Conservation (phyloP, 1,284 basidiomycete genomes). For the Ganoderma sinense region DNA sequence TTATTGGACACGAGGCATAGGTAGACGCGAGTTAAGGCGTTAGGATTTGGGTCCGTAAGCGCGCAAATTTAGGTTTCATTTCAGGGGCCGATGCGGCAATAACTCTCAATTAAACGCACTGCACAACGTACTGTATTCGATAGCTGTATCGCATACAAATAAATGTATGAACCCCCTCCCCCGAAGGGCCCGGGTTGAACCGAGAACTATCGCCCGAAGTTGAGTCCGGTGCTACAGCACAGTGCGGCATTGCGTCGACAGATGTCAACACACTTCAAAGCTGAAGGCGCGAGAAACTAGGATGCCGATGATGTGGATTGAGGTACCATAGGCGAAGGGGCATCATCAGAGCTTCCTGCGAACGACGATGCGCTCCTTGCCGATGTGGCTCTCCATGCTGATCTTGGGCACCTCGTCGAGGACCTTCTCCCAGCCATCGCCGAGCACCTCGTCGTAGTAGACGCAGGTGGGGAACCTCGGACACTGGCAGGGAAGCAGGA, state of each 20-base stretch:
- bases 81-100: neutral
- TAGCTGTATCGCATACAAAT: neutral
- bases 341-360: slow-evolving; percentile 49
- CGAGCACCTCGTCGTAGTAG: slow-evolving; percentile 62
- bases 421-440: slow-evolving; percentile 60
- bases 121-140: neutral
- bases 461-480: neutral
- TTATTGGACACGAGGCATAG: neutral
- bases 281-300: neutral
- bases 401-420: slow-evolving; percentile 57
- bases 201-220: slow-evolving; percentile 6
- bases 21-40: neutral
- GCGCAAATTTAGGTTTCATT: neutral
- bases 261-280: neutral
- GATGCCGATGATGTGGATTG: too few relatives aligned
- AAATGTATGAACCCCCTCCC: slow-evolving; percentile 4
- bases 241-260: neutral
- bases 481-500: neutral
- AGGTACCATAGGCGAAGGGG: neutral
- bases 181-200: slow-evolving; percentile 10
- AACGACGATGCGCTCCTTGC: slow-evolving; percentile 57
- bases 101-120: neutral
- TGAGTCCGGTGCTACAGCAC: neutral
- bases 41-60: neutral
- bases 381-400: slow-evolving; percentile 48